Evolutionary conservation across 2,329 filamentous ascomycete species (phyloP), one percentile per base, ranked within the genome.

Genomic region (Cladosporium velox): DNA sequence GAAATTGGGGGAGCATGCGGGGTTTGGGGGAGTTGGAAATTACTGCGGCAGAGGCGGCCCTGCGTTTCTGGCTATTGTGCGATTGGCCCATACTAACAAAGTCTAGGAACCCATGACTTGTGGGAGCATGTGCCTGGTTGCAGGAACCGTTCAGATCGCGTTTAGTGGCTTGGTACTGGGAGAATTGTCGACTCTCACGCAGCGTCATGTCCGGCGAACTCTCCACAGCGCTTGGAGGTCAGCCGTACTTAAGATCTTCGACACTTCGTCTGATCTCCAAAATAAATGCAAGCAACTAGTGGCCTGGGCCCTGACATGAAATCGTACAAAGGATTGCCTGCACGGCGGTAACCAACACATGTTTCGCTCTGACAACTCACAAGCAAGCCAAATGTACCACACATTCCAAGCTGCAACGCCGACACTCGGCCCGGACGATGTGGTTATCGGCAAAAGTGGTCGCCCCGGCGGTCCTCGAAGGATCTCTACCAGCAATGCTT

Each of bases 401-500:
- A 81, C 80, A 6, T 82, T 82, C 66, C 79, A 81, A 55, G 71
- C 73, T 32, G 66, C 68, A 26, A 67, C 67, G 64, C 76, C 76
- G 18, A 74, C 78, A 8, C 71, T 70, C 54, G 75, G 72, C 35
- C 72, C 73, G 52, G 73, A 72, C 52, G 77, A 77, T 44, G 76
- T 73, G 28, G 75, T 77, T 55, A 73, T 72, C 35, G 68, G 74
- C 54, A 81, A 79, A 70, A 75, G 74, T 64, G 71, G 72, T 64
- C 76, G 75, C 8, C 72, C 75, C 18, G 71, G 75, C 26, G 78
- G 76, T 49, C 80, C 80, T 26, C 73, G 80, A 41, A 77, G 81
- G 5, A 82, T 82, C 55, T 82, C 81, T 4, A 83, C 81, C 4
- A 81, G 77, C 72, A 82, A 90, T 73, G 90, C 90, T 44, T 92